Base-by-base conservation (phyloP, 106 monocot species). In the Alisma plantagoaquatica region DNA sequence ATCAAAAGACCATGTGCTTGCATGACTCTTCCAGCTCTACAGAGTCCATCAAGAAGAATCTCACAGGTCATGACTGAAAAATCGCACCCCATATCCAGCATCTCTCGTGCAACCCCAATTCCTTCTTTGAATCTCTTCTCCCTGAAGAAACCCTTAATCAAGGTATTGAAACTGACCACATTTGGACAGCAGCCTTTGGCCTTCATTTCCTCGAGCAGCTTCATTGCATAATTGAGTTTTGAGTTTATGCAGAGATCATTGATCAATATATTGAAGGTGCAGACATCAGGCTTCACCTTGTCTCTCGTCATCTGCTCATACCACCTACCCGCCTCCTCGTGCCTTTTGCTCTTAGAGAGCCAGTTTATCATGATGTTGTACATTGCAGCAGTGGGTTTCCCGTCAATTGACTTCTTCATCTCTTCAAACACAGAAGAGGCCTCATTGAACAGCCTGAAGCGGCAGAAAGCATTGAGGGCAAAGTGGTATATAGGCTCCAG, bases 261-360 rank as follows among this genome's bases (percentile, higher is more conserved):
- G 41, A 96, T 84, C 43, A 96, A 19, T 19, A 82, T 81, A 30
- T 96, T 96, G 41, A 77, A 92, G 4, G 92, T 82, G 65, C 52
- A 70, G 9, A 18, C 38, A 42, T 89, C 84, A 4, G 84, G 96
- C 21, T 45, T 70, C 14, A 96, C 84, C 18, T 76, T 53, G 46
- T 96, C 81, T 21, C 18, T 66, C 23, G 49, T 9, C 83, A 96
- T 89, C 25, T 18, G 45, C 3, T 53, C 33, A 52, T 73, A 89
- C 78, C 71, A 60, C 0, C 62, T 41, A 14, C 71, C 8, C 6
- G 73, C 84, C 2, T 65, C 54, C 0, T 29, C 35, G 41, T 77
- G 73, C 23, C 24, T 20, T 7, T 54, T 43, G 1, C 17, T 23
- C 44, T 73, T 78, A 1, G 62, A 60, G 51, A 62, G 72, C 0